These are phyloP conservation scores for Crataegus laevigata DNA, from an alignment of 306 rosid genomes.

Conservation along the genomic window DNA sequence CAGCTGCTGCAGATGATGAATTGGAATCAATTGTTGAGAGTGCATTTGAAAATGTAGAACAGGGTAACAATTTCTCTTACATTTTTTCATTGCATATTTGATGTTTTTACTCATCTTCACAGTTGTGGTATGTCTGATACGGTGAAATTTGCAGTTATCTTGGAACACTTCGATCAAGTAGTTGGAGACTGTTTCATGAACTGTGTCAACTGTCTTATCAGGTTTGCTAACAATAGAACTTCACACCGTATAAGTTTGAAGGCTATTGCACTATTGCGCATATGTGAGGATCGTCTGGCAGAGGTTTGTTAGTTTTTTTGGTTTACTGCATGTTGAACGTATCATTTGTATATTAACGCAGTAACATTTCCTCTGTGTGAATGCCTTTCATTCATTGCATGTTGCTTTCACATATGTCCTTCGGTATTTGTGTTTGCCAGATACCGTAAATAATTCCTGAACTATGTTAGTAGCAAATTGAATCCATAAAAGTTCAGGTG, in stretches of 20 bases:
- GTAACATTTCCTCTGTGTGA: neutral
- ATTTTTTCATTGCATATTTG: constrained; percentile 11
- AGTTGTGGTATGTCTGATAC: constrained; percentile 35
- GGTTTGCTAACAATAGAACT: constrained; percentile 90
- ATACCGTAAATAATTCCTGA: neutral
- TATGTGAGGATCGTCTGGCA: constrained; percentile 98
- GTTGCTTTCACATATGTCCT: neutral
- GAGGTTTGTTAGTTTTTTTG: constrained; percentile 64
- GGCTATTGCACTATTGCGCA: constrained; percentile 98
- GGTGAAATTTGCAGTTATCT: constrained; percentile 75
- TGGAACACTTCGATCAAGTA: constrained; percentile 99
- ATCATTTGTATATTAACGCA: constrained; percentile 1
- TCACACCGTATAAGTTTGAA: constrained; percentile 96
- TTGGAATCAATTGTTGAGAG: constrained; percentile 92
- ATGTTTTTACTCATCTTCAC: constrained; percentile 1
- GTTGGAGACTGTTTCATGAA: constrained; percentile 99
- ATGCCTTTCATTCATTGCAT: neutral
- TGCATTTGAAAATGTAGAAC: constrained; percentile 99
- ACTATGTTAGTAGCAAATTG: neutral
- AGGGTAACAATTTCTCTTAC: constrained; percentile 46
- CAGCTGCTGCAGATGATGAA: constrained; percentile 99
- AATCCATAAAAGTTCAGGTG: neutral
- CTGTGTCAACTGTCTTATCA: constrained; percentile 96
- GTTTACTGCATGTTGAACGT: neutral
- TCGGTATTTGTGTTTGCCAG: neutral